A percentile compares a stretch with the other conserved stretches of the same genome.
Evolutionary conservation across 495 filamentous ascomycete genomes (phyloP).

Genomic region (Eremomyces bilateralis): DNA sequence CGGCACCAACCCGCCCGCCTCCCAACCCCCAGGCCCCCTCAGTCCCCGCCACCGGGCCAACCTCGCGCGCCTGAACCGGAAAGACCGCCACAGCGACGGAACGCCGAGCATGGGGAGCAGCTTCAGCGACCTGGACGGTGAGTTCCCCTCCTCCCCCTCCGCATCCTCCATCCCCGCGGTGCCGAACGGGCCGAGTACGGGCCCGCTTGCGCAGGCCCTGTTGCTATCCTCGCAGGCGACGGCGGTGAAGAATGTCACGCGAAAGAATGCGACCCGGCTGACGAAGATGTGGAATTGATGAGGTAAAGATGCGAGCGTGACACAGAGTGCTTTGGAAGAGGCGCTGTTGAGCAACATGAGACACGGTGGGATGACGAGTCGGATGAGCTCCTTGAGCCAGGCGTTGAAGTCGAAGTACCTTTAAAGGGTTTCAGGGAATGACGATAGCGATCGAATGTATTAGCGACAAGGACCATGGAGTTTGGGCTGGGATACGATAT

Average conservation of each 20-base stretch:
- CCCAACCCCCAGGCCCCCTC: no score
- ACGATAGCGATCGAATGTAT: no score
- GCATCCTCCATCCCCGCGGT: no score
- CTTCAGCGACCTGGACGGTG: conserved; percentile 91
- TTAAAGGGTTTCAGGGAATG: no score
- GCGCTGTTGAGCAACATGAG: conserved; percentile 86
- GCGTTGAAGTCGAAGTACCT: conserved; percentile 27
- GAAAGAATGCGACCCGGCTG: no score
- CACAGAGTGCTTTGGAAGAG: conserved; percentile 83
- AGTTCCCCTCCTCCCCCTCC: conserved; percentile 11
- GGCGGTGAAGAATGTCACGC: no score
- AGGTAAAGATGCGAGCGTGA: conserved; percentile 63
- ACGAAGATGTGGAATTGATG: conserved; percentile 1
- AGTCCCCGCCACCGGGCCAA: conserved; percentile 36
- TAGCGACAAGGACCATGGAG: no score
- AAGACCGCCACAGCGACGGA: conserved; percentile 51
- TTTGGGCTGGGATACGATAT: no score
- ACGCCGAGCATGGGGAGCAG: conserved; percentile 95
- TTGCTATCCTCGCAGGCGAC: no score
- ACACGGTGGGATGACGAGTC: conserved; percentile 55
- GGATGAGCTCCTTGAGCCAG: conserved; percentile 70
- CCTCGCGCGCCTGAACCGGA: conserved; percentile 28
- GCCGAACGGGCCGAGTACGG: no score
- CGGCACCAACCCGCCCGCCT: conserved; percentile 2
- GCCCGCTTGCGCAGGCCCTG: no score